phyloP scores from a whole-genome alignment of 208 protist genomes.

The Leishmania turanica region DNA sequence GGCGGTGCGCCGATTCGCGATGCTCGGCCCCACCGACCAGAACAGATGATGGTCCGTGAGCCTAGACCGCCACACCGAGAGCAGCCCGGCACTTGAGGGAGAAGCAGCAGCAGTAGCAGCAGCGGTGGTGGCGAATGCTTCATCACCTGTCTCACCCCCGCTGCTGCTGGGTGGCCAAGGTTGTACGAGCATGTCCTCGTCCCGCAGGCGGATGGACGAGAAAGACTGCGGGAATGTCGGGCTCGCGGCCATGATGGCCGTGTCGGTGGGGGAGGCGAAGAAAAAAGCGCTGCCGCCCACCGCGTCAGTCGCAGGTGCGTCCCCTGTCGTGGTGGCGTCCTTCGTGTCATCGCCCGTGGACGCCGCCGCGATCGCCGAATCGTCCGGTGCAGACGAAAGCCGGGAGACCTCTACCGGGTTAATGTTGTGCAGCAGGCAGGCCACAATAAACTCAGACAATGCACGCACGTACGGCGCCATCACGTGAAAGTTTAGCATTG shows the following conservation, averaged over 20 bases:
- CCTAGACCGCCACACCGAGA: constrained; percentile 14
- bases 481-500: constrained; percentile 27
- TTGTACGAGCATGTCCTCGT: constrained; percentile 50
- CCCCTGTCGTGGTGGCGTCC: not conserved
- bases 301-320: not conserved
- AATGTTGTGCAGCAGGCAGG: constrained; percentile 43
- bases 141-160: not conserved
- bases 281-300: not conserved
- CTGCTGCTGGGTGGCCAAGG: constrained; percentile 35
- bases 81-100: not conserved
- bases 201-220: constrained; percentile 33
- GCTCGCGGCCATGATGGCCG: not conserved
- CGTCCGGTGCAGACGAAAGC: not conserved
- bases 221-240: not conserved
- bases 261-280: not conserved
- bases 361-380: not conserved
- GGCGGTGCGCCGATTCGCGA: constrained; percentile 33
- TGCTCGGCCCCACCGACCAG: constrained; percentile 32
- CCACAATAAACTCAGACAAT: constrained; percentile 37
- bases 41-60: constrained; percentile 30
- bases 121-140: not conserved
- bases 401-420: constrained; percentile 43
- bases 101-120: not conserved
- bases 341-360: not conserved
- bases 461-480: constrained; percentile 22